A percentile compares a stretch with the other conserved stretches of the same genome.
These are phyloP conservation scores for Priceomyces melissophilus DNA, from an alignment of 805 yeast species.

Conservation along the genomic window DNA sequence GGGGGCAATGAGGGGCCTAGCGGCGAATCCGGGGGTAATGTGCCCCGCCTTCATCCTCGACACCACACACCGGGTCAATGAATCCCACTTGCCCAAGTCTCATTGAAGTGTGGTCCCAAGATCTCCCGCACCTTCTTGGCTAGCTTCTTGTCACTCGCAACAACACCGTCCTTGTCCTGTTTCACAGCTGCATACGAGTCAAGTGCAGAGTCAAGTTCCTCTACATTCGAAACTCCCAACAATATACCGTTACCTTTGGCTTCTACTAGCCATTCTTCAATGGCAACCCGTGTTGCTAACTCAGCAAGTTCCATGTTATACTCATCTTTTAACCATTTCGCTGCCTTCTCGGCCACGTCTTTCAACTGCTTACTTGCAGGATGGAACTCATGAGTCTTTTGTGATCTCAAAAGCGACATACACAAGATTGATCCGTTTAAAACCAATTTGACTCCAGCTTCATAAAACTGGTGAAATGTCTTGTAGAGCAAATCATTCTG, in stretches of 20 bases:
- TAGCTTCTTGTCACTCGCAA: conserved; percentile 40
- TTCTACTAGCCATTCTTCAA: conserved; percentile 52
- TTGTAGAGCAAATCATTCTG: conserved; percentile 62
- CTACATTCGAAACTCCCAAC: conserved; percentile 66
- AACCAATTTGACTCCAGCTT: conserved; percentile 56
- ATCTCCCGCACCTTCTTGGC: conserved; percentile 40
- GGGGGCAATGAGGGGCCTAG: no score
- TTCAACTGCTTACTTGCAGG: conserved; percentile 68
- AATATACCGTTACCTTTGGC: conserved; percentile 47
- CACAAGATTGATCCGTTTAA: conserved; percentile 82
- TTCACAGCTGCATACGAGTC: conserved; percentile 50
- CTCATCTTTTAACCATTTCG: conserved; percentile 30
- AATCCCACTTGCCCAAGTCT: conserved; percentile 56
- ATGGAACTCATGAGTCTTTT: conserved; percentile 69
- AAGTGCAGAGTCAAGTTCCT: conserved; percentile 64
- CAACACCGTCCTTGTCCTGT: conserved; percentile 26
- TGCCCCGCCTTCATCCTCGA: no score
- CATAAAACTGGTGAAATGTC: conserved; percentile 48
- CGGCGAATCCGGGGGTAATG: no score
- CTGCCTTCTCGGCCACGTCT: conserved; percentile 46
- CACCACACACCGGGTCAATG: no score
- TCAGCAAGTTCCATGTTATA: conserved; percentile 68
- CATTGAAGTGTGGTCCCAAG: conserved; percentile 57
- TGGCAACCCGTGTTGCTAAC: conserved; percentile 73
- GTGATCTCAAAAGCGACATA: conserved; percentile 78